Evolutionary conservation across 2,329 filamentous ascomycete species (phyloP), one percentile per base, ranked within the genome.

Genomic region (Xylariaceae sp.): DNA sequence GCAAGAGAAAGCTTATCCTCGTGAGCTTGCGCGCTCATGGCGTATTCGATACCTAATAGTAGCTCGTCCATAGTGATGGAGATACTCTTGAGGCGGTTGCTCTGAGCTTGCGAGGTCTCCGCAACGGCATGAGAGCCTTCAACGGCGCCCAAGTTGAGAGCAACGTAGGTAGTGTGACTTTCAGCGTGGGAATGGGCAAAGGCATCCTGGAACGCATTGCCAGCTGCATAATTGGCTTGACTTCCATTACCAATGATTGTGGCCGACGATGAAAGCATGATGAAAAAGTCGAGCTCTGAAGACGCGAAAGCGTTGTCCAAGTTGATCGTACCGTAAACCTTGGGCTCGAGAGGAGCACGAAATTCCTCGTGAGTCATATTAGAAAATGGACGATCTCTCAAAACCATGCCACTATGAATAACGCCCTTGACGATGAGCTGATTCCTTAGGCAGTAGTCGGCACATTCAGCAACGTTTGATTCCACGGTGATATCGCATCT

Each of bases 401-500:
- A 19, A 22, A 48, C 33, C 43, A 46, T 40, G 3, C 23, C 47
- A 37, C 38, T 25, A 6, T 52, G 49, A 17, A 52, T 47, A 4
- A 52, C 20, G 21, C 49, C 49, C 16, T 32, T 43, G n/a, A 52
- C 40, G 12, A 41, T 38, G n/a, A 44, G 45, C n/a, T 40, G 27
- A 19, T 39, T 42, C 22, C 35, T 40, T 10, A n/a, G 45, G 22
- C 39, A 44, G 32, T 42, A 43, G 1, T 33, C 38, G 11, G 50
- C 46, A 23, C 42, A 48, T 22, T 51, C 44, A 3, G 27, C 34
- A 11, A 67, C 54, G 27, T 56, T 55, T 3, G 45, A 32, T 14
- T 47, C 53, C 37, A 58, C 54, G 19, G 53, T 60, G 7, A 70
- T 60, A 45, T 69, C 64, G 45, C 67, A 70, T 10, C 55, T 52